phyloP scores from a whole-genome alignment of 225 moss, liverwort and hornwort genomes.

The Ulota crispa region DNA sequence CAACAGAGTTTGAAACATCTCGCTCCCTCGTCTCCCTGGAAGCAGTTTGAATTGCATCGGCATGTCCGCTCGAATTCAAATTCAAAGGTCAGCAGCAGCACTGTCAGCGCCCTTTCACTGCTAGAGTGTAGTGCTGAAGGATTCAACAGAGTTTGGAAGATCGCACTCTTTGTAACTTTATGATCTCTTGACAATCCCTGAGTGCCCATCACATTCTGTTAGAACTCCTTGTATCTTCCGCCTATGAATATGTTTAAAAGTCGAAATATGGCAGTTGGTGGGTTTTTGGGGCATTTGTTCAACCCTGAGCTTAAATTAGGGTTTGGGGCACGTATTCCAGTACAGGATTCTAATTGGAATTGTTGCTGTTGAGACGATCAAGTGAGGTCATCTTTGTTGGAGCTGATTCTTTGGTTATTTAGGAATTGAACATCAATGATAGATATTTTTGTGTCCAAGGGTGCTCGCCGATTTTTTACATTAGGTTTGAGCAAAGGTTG shows the following conservation, averaged over 20 bases:
- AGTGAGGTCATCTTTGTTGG: background rate
- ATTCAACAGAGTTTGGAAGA: background rate
- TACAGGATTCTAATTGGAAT: background rate
- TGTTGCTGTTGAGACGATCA: background rate
- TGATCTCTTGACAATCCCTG: background rate
- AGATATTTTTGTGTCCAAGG: conserved; percentile 15
- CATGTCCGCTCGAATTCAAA: background rate
- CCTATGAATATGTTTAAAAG: background rate
- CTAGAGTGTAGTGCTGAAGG: background rate
- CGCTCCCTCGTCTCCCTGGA: background rate
- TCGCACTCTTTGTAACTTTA: background rate
- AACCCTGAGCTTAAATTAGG: background rate
- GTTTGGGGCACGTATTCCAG: background rate
- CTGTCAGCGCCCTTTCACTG: background rate
- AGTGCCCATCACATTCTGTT: background rate
- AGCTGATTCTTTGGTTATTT: background rate
- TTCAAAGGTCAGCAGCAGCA: conserved; percentile 8
- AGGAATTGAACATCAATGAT: background rate
- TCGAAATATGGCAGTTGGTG: background rate
- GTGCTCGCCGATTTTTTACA: conserved; percentile 19
- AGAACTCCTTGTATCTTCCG: too few relatives aligned
- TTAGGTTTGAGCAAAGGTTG: conserved; percentile 12
- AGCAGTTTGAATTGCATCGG: too few relatives aligned
- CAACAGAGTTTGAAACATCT: background rate
- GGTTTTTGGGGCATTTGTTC: background rate